Base-by-base conservation (phyloP, 78 protist genomes). In the Mantamonas sphyraenae region DNA sequence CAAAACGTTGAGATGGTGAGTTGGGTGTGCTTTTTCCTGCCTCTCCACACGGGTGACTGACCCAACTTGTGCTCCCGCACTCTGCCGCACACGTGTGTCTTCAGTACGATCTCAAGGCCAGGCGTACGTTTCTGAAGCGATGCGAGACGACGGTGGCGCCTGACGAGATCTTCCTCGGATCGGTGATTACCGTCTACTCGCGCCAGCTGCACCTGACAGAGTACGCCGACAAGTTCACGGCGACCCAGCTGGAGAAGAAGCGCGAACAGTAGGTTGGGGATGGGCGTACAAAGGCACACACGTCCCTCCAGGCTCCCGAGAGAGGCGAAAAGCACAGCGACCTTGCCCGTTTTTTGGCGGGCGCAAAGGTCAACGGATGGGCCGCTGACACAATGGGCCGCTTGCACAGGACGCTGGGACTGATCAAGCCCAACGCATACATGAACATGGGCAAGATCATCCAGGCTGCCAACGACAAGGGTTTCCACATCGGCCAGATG, bases 41-140 rank as follows among this genome's bases (percentile, higher is more conserved):
- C 53, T 47, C 53, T 47, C 28, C 53, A 47, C 53, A 19, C 53
- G 12, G 53, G 12, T 47, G 12, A 19, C 53, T 47, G 28, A 47
- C 53, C 28, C 17, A 30, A 5, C 22, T 2, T 56, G 30, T 35
- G 12, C 24, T 3, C 50, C 64, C 56, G 3, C 24, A 7, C 3
- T 37, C 9, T 30, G 2, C 14, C 19, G 7, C 19, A 14, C 3
- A 9, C 5, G 26, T 45, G 19, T 33, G 35, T 2, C 26, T 1
- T 59, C 66, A 47, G 89, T 64, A 53, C 71, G 89, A 88, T 56
- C 3, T 68, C 37, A 83, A 64, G 70, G 64, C 45, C 50, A 51
- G 80, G 5, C 35, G 82, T 10, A 51, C 63, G 47, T 88, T 88
- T 31, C 57, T 88, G 12, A 71, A 80, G 76, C 79, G 93, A 5